Base-by-base conservation (phyloP, 768 basidiomycete genomes). In the Clitopilus passeckerianus region DNA sequence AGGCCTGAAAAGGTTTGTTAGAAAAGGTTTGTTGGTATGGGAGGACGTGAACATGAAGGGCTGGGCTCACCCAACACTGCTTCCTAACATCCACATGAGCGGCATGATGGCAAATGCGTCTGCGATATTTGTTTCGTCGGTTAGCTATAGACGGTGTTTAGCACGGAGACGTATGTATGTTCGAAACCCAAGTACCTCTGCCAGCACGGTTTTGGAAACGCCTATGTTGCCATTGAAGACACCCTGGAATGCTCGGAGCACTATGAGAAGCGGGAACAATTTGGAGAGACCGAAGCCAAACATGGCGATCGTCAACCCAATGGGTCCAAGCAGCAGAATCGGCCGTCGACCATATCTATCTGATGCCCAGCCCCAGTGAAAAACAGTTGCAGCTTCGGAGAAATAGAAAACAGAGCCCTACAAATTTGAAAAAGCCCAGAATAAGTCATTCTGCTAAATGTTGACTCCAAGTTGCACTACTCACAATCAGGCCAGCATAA, bases 401-500 rank as follows among this genome's bases (percentile, higher is more conserved):
- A 75, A 35, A 55, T 73, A 77, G 62, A 77, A 78, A 0, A 65
- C 41, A 23, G 76, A 77, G 65, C 76, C 74, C 75, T 78, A 50
- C 6, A 10, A 34, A 34, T 33, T 18, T 9, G 15, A 46, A 57
- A 58, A 18, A 56, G 54, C 34, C 60, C 55, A 22, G 59, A 76
- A 77, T 12, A 75, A 75, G 55, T 74, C 74, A 59, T 62, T 16
- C 69, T 61, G 24, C 61, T 3, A 7, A 30, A 30, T 3, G 7
- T 4, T 30, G 7, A 30, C 7, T 41, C 10, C 37, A 41, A 5
- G 3, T 41, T 12, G 63, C 63, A 60, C 16, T 59, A 67, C 68
- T 57, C 53, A 78, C 78, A 35, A 80, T 73, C 18, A 80, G 58
- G 1, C 78, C 79, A 56, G 75, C 77, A 64, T 75, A 79, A 63